Percentiles rank a stretch among this genome's conserved stretches.
Conservation (phyloP, 176 grass and related monocot genomes). For the Metroxylon sagu region DNA sequence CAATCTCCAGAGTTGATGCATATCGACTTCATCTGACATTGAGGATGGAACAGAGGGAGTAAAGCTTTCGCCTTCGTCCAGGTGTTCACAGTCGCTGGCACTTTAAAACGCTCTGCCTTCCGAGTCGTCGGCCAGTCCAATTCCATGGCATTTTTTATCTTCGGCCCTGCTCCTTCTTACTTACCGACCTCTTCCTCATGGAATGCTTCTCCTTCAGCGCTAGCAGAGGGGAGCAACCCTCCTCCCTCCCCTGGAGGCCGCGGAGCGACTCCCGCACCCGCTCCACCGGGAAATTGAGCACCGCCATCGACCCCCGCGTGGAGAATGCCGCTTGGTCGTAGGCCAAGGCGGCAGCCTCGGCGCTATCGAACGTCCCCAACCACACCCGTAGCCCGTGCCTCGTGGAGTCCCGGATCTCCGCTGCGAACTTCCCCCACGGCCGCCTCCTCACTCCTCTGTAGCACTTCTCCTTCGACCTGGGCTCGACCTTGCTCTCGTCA, state of each 20-base stretch:
- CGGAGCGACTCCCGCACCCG: neutral
- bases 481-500: neutral
- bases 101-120: neutral
- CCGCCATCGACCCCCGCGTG: neutral
- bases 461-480: neutral
- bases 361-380: conserved; percentile 2
- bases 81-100: no score
- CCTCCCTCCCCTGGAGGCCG: neutral
- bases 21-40: no score
- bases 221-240: neutral
- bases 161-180: neutral
- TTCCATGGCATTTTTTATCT: neutral
- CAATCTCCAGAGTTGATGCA: no score
- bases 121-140: neutral
- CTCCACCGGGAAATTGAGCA: conserved; percentile 3
- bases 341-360: neutral
- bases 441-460: neutral
- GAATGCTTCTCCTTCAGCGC: neutral
- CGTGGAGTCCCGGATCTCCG: conserved; percentile 2
- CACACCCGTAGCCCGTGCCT: neutral
- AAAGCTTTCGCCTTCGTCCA: no score
- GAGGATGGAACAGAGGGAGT: no score
- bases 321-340: conserved; percentile 9
- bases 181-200: neutral
- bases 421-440: conserved; percentile 6